Conservation (phyloP, 441 rosid species). For the Pelargonium fulgidum region DNA sequence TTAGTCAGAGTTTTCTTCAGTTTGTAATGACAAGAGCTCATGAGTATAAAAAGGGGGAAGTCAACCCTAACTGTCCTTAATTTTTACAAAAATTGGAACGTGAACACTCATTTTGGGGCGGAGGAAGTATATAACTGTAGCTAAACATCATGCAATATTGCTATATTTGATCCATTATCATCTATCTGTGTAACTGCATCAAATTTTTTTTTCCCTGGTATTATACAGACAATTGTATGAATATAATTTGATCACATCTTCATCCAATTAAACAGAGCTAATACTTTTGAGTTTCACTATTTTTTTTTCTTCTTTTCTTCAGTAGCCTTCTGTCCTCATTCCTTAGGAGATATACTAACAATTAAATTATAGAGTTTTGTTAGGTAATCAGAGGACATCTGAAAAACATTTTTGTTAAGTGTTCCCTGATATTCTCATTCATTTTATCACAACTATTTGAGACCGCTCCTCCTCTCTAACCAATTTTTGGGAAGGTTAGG, state of each 20-base stretch:
- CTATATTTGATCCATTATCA: neutral
- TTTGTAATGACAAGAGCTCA: no score
- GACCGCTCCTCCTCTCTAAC: no score
- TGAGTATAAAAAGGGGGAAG: no score
- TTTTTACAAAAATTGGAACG: no score
- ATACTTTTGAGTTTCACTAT: neutral
- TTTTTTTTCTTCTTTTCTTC: no score
- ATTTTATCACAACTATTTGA: neutral
- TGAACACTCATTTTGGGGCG: no score
- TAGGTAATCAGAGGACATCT: neutral
- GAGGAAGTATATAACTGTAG: no score
- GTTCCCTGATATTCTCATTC: neutral
- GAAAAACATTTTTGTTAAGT: neutral
- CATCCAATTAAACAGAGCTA: neutral
- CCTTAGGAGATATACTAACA: neutral
- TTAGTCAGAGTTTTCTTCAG: no score
- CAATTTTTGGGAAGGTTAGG: neutral
- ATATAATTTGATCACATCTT: neutral
- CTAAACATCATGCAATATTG: neutral
- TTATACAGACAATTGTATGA: neutral
- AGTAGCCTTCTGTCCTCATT: neutral
- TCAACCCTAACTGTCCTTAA: no score
- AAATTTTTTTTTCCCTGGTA: neutral
- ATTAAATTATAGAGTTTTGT: neutral
- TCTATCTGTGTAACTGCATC: neutral